These are phyloP conservation scores for Alopecurus myosuroides DNA, from an alignment of 176 grass and related monocot genomes.

Conservation along the genomic window DNA sequence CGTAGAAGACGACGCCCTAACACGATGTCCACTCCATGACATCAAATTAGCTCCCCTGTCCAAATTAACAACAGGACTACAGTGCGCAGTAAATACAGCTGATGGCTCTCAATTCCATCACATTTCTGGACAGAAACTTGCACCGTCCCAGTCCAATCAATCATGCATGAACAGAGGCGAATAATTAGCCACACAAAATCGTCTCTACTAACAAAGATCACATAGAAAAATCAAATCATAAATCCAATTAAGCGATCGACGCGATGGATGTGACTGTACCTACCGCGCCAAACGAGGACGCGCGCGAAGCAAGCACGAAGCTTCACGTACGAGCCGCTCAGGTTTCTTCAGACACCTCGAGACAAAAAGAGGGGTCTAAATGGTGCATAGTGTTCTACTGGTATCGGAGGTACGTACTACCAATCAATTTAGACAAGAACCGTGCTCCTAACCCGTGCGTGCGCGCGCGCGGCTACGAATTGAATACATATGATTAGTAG, in stretches of 20 bases:
- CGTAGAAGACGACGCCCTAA: constrained; percentile 50
- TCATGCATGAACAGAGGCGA: background rate
- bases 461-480: constrained; percentile 1
- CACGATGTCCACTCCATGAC: background rate
- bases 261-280: constrained; percentile 14
- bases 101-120: constrained; percentile 23
- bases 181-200: background rate
- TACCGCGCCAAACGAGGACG: background rate
- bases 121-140: background rate
- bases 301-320: constrained; percentile 38
- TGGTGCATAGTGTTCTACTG: background rate
- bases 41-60: constrained; percentile 13
- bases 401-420: background rate
- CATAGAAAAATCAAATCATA: background rate
- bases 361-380: background rate
- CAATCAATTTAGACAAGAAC: constrained; percentile 21
- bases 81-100: background rate
- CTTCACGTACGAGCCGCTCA: constrained; percentile 28
- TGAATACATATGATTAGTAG: background rate
- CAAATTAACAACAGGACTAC: constrained; percentile 11
- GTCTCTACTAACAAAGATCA: background rate
- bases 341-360: background rate
- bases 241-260: background rate
- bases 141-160: background rate
- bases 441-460: constrained; percentile 28